These are phyloP conservation scores for Flaveria linearis DNA, from an alignment of 129 eudicot species.

Conservation along the genomic window DNA sequence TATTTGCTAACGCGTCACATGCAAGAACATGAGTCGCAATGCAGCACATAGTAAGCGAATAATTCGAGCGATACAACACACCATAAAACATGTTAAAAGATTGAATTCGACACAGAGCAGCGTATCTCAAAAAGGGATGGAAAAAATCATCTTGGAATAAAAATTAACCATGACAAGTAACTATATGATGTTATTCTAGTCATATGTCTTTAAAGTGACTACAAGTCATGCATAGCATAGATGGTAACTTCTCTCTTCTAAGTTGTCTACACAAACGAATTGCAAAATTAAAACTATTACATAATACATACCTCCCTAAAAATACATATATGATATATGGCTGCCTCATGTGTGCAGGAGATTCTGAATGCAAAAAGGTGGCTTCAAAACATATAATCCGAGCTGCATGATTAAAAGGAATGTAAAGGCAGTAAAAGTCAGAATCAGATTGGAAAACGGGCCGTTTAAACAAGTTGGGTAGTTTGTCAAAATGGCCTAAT, in stretches of 20 bases:
- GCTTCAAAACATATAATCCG: background rate
- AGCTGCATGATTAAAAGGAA: conserved; percentile 2
- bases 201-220: conserved; percentile 15
- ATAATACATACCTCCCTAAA: background rate
- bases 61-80: background rate
- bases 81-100: background rate
- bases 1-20: background rate
- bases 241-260: conserved; percentile 13
- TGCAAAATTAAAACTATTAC: conserved; percentile 13
- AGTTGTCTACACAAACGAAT: conserved; percentile 11
- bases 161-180: background rate
- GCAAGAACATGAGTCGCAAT: background rate
- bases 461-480: background rate
- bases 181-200: conserved; percentile 3
- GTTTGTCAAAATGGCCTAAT: background rate
- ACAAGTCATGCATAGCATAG: conserved; percentile 6
- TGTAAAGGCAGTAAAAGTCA: background rate
- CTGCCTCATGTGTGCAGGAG: conserved; percentile 11
- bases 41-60: background rate
- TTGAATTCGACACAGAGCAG: background rate
- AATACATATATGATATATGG: background rate
- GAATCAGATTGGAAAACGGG: background rate
- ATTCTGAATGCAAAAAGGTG: background rate
- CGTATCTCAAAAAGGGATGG: background rate
- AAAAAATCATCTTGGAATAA: background rate